Evolutionary conservation across 164 flowering plant species (phyloP).

Genomic region (Warburgia ugandensis): DNA sequence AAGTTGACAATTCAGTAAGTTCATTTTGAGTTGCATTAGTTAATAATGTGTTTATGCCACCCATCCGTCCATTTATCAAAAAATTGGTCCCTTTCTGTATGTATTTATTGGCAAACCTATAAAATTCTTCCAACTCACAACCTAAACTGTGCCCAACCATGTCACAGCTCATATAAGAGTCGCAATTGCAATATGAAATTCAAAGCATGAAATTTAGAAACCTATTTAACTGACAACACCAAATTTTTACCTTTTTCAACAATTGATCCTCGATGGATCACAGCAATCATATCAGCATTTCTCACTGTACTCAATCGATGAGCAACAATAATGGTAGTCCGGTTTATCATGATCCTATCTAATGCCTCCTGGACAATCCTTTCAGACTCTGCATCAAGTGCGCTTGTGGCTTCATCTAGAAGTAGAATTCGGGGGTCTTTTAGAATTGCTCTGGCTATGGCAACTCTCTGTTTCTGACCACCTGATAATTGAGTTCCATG

Average conservation of each 20-base stretch:
- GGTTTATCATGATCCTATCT: constrained; percentile 37
- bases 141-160: too few relatives aligned
- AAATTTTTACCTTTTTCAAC: constrained; percentile 39
- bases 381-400: constrained; percentile 51
- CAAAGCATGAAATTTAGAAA: neutral
- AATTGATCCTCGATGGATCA: constrained; percentile 33
- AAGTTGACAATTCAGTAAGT: neutral
- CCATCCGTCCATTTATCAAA: too few relatives aligned
- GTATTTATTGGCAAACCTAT: too few relatives aligned
- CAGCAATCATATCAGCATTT: constrained; percentile 45
- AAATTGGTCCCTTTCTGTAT: too few relatives aligned
- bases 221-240: neutral
- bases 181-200: too few relatives aligned
- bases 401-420: constrained; percentile 45
- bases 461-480: constrained; percentile 12
- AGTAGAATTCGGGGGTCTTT: constrained; percentile 40
- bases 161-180: too few relatives aligned
- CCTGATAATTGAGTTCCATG: too few relatives aligned
- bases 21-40: too few relatives aligned
- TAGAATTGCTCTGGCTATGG: constrained; percentile 23
- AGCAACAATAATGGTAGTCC: constrained; percentile 45
- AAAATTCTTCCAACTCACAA: too few relatives aligned
- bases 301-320: constrained; percentile 46
- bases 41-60: too few relatives aligned
- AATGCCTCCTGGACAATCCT: constrained; percentile 41